Conservation (phyloP, 352 stramenopile genomes). For the Hyaloperonospora brassicae region DNA sequence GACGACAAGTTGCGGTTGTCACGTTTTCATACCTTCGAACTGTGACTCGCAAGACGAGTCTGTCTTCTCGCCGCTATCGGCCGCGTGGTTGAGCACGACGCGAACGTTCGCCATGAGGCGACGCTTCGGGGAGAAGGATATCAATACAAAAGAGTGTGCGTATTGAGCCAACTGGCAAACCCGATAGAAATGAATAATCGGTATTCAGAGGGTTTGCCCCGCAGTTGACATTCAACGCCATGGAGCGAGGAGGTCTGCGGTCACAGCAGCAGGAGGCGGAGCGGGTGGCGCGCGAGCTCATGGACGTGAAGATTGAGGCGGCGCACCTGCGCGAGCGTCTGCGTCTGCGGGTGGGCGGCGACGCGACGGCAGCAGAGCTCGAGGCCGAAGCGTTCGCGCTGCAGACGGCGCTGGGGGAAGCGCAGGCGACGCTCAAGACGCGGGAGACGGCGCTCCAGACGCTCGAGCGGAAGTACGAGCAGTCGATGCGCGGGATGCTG, state of each 20-base stretch:
- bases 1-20: no score
- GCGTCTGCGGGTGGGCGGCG: slow-evolving; percentile 59
- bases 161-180: no score
- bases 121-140: no score
- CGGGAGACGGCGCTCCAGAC: slow-evolving; percentile 35
- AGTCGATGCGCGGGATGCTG: slow-evolving; percentile 58
- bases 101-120: no score
- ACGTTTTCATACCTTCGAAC: no score
- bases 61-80: no score
- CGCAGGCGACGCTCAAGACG: slow-evolving; percentile 36
- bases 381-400: slow-evolving; percentile 73
- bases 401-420: slow-evolving; percentile 43
- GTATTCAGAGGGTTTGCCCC: no score
- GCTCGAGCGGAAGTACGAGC: slow-evolving; percentile 53
- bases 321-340: slow-evolving; percentile 67
- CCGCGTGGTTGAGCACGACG: no score
- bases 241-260: slow-evolving; percentile 25
- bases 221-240: not conserved
- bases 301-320: slow-evolving; percentile 84
- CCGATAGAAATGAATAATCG: no score
- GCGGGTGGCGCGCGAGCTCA: slow-evolving; percentile 52
- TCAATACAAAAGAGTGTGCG: no score
- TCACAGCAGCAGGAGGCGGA: slow-evolving; percentile 44
- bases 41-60: no score
- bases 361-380: slow-evolving; percentile 63